phyloP scores from a whole-genome alignment of 305 asterid genomes.

The Euphrasia arctica region DNA sequence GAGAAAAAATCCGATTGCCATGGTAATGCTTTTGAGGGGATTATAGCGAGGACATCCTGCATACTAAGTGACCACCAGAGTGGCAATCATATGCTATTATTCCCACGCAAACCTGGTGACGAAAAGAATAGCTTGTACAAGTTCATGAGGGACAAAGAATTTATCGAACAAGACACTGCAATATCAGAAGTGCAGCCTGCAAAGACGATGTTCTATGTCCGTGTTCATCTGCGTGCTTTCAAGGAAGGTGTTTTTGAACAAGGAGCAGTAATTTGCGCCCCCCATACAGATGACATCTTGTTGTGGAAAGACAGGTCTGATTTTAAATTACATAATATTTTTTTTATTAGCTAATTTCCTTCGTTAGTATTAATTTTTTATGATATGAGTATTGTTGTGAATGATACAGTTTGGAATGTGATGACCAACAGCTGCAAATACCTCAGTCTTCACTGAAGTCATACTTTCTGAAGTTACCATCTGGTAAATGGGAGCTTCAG shows the following conservation, averaged over 20 bases:
- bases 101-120: conserved; percentile 40
- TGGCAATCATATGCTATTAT: conserved; percentile 42
- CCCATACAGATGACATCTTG: conserved; percentile 50
- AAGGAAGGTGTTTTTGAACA: conserved; percentile 51
- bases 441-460: conserved; percentile 49
- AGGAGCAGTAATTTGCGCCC: conserved; percentile 54
- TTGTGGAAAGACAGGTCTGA: conserved; percentile 44
- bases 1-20: conserved; percentile 14
- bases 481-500: conserved; percentile 65
- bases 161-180: conserved; percentile 28
- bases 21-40: conserved; percentile 36
- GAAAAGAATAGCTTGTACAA: conserved; percentile 39
- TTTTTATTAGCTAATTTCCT: not conserved
- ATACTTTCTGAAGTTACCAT: conserved; percentile 46
- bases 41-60: conserved; percentile 62
- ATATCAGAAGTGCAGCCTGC: conserved; percentile 28
- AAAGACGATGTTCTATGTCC: conserved; percentile 43
- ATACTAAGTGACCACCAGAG: conserved; percentile 40
- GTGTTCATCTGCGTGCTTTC: conserved; percentile 58
- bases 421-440: conserved; percentile 46
- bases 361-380: not conserved
- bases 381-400: not conserved
- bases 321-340: conserved; percentile 12
- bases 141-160: conserved; percentile 21
- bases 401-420: conserved; percentile 46